Conservation (phyloP, 2,329 filamentous ascomycete species). For the Hypoxylon sp. region DNA sequence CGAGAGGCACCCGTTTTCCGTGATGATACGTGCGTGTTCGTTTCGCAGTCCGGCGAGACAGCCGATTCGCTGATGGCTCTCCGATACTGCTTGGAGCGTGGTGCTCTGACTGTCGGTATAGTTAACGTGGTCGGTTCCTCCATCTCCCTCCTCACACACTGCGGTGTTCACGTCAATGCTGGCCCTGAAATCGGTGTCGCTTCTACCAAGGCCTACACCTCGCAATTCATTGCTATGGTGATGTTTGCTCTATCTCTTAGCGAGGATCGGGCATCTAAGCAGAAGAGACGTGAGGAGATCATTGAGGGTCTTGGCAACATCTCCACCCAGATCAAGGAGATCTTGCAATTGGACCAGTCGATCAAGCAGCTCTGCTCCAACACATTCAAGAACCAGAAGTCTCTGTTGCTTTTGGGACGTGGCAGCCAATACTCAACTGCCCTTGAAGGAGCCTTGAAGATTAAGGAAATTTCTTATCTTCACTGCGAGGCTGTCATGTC, state of each 20-base stretch:
- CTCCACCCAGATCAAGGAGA: constrained; percentile 89
- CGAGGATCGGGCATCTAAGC: constrained; percentile 96
- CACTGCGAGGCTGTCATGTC: constrained; percentile 99
- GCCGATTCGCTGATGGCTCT: constrained; percentile 97
- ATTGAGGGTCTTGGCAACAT: constrained; percentile 91
- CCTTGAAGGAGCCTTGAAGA: constrained; percentile 96
- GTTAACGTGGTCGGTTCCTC: constrained; percentile 99
- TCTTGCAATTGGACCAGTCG: constrained; percentile 87
- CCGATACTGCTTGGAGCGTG: constrained; percentile 96
- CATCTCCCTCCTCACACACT: constrained; percentile 98
- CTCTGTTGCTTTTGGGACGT: constrained; percentile 88
- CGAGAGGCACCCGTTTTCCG: constrained; percentile 97
- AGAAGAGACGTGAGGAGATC: constrained; percentile 90
- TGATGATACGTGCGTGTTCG: constrained; percentile 98
- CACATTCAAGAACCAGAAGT: constrained; percentile 97
- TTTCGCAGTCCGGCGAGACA: constrained; percentile 98
- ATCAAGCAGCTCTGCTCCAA: constrained; percentile 95
- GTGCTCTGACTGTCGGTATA: constrained; percentile 95
- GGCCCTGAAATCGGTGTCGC: constrained; percentile 98
- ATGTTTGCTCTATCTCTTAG: constrained; percentile 98
- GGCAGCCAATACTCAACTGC: constrained; percentile 97
- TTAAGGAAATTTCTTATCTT: constrained; percentile 99
- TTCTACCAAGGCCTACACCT: constrained; percentile 99
- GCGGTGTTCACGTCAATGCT: constrained; percentile 99
- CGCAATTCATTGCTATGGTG: constrained; percentile 99